A percentile compares a stretch with the other conserved stretches of the same genome.
These are phyloP conservation scores for Hydnomerulius pinastri DNA, from an alignment of 768 basidiomycete species.

Conservation along the genomic window DNA sequence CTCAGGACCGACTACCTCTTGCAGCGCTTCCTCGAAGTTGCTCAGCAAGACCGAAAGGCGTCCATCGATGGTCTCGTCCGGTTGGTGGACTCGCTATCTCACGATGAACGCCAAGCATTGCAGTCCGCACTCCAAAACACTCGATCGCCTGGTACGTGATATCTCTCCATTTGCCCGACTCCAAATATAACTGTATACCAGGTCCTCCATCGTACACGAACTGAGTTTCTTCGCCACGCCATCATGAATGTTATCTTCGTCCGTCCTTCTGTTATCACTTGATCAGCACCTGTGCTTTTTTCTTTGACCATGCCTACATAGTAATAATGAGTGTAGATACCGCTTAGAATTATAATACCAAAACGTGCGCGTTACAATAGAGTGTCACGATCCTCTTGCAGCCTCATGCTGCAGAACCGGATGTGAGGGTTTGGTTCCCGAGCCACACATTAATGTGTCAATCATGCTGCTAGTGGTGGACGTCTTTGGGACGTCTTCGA, in stretches of 20 bases:
- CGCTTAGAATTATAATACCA: slow-evolving; percentile 13
- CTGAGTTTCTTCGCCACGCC: slow-evolving; percentile 10
- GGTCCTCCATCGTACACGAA: slow-evolving; percentile 45
- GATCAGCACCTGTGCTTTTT: slow-evolving; percentile 1
- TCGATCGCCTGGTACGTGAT: slow-evolving; percentile 58
- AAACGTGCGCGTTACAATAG: slow-evolving; percentile 5
- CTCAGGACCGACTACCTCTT: slow-evolving; percentile 71
- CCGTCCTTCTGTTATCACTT: background rate
- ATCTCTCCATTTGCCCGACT: background rate
- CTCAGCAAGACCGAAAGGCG: slow-evolving; percentile 76
- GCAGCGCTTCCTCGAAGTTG: slow-evolving; percentile 63
- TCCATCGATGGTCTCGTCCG: slow-evolving; percentile 73
- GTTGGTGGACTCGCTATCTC: slow-evolving; percentile 69
- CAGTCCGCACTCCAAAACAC: slow-evolving; percentile 61
- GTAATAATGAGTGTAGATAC: slow-evolving; percentile 20
- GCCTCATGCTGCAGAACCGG: no score
- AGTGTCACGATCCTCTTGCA: slow-evolving; percentile 6
- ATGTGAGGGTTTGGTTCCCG: no score
- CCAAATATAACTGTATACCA: slow-evolving; percentile 17
- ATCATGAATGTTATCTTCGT: slow-evolving; percentile 6
- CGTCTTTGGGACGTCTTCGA: no score
- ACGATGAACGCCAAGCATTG: slow-evolving; percentile 69
- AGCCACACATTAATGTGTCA: no score
- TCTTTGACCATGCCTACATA: slow-evolving; percentile 3
- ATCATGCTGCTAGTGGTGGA: no score